These are phyloP conservation scores for Eleusine indica DNA, from an alignment of 176 grass and related monocot genomes.

Conservation along the genomic window DNA sequence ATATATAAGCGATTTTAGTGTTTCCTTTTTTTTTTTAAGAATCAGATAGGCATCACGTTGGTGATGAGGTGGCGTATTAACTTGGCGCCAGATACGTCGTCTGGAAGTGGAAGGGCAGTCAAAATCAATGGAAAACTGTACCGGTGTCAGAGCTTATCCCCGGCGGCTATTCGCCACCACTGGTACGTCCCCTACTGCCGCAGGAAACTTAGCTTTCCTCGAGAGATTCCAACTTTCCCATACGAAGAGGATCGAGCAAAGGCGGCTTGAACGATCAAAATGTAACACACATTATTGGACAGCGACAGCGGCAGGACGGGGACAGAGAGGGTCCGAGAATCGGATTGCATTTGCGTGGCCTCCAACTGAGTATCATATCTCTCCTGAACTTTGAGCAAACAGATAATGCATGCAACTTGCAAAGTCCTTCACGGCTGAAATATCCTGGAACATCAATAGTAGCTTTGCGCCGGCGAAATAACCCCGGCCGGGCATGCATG, in stretches of 20 bases:
- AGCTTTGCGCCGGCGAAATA: too few species aligned
- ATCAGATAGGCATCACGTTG: too few species aligned
- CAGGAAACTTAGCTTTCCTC: background rate
- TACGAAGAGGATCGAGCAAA: slow-evolving; percentile 3
- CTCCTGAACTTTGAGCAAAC: background rate
- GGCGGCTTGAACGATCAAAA: slow-evolving; percentile 16
- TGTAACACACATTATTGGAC: slow-evolving; percentile 13
- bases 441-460: too few species aligned
- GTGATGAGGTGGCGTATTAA: too few species aligned
- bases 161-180: background rate
- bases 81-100: too few species aligned
- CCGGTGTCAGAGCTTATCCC: background rate
- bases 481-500: background rate
- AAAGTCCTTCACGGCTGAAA: background rate
- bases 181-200: background rate
- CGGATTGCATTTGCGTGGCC: slow-evolving; percentile 34
- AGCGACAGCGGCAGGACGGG: background rate
- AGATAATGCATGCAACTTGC: slow-evolving; percentile 4
- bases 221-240: background rate
- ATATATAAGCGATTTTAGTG: too few species aligned
- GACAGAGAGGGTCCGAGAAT: background rate
- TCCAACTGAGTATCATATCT: background rate
- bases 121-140: background rate
- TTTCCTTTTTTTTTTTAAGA: too few species aligned
- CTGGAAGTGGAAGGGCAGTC: background rate